Evolutionary conservation across 371 early-diverging fungal genomes (phyloP), one percentile per base, ranked within the genome.

Genomic region (Mortierella sp.): DNA sequence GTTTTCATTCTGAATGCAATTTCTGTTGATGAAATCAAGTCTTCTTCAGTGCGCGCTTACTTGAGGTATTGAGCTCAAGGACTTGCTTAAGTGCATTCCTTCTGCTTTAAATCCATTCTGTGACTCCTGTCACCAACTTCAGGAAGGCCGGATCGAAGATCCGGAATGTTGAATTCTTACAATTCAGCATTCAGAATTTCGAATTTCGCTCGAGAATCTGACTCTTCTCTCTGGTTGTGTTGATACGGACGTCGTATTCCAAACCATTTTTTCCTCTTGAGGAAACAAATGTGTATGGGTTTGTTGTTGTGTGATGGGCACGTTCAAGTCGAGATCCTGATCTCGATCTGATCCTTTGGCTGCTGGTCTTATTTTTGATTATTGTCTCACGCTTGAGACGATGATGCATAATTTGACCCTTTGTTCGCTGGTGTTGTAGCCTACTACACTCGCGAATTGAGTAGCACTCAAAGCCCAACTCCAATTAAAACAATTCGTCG

Each of bases 401-500:
- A 50, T 50, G 39, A 31, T 46, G 17, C 3, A 9, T n/a, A 48
- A 9, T 1, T 61, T 23, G 52, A 64, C 56, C 63, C 60, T 51
- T 44, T 62, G 51, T 50, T 66, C 44, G 26, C 31, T 6, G 37
- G 23, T 9, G 15, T 50, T 12, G 3, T n/a, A 23, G 28, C n/a
- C 4, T 26, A 41, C 27, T 24, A 23, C 37, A 21, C 30, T 30
- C 44, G 30, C 28, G 59, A 62, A 56, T 23, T 31, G 27, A 69
- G 26, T 56, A 44, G 54, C 56, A 51, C 26, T 50, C 52, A 37
- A 44, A 19, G 59, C 66, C 64, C 64, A 76, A 62, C 78, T 78
- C 78, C 78, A 70, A 78, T 78, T 53, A 78, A 78, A 78, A 63
- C 70, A 62, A 78, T 78, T 78, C 78, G 78, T 78, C 78, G 71